Evolutionary conservation across 495 filamentous ascomycete genomes (phyloP).

Genomic region (Neurospora intermedia): DNA sequence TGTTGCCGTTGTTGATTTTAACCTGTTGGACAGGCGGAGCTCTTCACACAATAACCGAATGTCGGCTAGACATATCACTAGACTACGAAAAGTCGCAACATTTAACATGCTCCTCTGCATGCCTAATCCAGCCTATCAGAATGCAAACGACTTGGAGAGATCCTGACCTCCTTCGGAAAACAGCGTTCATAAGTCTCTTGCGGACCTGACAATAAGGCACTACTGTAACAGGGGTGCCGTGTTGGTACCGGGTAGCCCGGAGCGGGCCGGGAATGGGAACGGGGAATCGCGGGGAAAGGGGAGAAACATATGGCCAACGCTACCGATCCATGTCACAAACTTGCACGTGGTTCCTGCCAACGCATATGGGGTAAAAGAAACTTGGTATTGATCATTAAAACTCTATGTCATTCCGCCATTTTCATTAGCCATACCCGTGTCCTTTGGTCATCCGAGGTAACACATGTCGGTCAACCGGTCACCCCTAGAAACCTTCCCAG

Average conservation of each 20-base stretch:
- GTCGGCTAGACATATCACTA: neutral
- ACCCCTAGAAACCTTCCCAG: neutral
- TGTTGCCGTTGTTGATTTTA: neutral
- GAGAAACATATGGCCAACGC: neutral
- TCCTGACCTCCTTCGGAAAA: neutral
- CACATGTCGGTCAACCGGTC: slow-evolving; percentile 6
- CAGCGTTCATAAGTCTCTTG: neutral
- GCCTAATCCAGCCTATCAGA: neutral
- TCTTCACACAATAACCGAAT: neutral
- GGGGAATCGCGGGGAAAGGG: neutral
- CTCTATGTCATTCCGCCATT: slow-evolving; percentile 13
- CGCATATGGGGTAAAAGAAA: neutral
- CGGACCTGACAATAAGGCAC: neutral
- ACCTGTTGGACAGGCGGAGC: neutral
- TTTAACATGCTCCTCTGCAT: neutral
- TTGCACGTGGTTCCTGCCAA: neutral
- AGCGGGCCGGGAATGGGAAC: neutral
- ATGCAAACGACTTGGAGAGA: neutral
- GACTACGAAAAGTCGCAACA: neutral
- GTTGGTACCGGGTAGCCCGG: neutral
- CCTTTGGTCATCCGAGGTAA: slow-evolving; percentile 16
- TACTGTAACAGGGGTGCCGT: neutral
- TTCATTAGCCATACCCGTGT: slow-evolving; percentile 18
- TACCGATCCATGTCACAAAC: neutral
- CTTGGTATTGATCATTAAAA: slow-evolving; percentile 18